phyloP scores from a whole-genome alignment of 179 eudicot species.

The Pouteria campechiana region DNA sequence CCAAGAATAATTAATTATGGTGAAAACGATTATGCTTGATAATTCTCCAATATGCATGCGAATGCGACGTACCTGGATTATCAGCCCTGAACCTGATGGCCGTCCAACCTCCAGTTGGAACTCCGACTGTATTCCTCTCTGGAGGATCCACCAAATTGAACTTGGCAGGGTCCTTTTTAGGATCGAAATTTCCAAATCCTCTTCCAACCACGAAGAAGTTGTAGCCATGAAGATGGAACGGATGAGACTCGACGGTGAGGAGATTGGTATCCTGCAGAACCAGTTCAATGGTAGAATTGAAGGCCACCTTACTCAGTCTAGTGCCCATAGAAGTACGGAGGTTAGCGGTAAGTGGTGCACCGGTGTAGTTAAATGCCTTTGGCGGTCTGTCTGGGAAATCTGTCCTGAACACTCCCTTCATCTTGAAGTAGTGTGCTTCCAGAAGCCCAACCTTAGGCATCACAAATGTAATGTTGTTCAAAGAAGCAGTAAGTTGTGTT shows the following conservation, averaged over 20 bases:
- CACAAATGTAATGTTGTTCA: slow-evolving; percentile 50
- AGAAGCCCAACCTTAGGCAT: slow-evolving; percentile 43
- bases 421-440: slow-evolving; percentile 38
- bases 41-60: background rate
- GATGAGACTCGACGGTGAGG: slow-evolving; percentile 41
- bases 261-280: slow-evolving; percentile 47
- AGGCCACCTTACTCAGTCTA: slow-evolving; percentile 27
- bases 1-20: no score
- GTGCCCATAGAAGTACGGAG: slow-evolving; percentile 22
- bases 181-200: slow-evolving; percentile 42
- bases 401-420: slow-evolving; percentile 24
- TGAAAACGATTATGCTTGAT: no score
- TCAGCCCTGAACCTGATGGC: slow-evolving; percentile 51
- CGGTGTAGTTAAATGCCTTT: slow-evolving; percentile 35
- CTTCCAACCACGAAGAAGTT: slow-evolving; percentile 49
- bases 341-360: slow-evolving; percentile 41
- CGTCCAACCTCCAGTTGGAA: slow-evolving; percentile 57
- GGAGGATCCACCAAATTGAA: slow-evolving; percentile 48
- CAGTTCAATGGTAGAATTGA: slow-evolving; percentile 38
- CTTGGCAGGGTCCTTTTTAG: slow-evolving; percentile 29
- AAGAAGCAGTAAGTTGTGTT: slow-evolving; percentile 35
- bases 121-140: slow-evolving; percentile 50
- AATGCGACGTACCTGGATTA: slow-evolving; percentile 30
- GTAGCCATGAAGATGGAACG: slow-evolving; percentile 46
- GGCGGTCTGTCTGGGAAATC: slow-evolving; percentile 49